These are phyloP conservation scores for Candida buenavistaensis DNA, from an alignment of 1,139 yeast genomes.

Conservation along the genomic window DNA sequence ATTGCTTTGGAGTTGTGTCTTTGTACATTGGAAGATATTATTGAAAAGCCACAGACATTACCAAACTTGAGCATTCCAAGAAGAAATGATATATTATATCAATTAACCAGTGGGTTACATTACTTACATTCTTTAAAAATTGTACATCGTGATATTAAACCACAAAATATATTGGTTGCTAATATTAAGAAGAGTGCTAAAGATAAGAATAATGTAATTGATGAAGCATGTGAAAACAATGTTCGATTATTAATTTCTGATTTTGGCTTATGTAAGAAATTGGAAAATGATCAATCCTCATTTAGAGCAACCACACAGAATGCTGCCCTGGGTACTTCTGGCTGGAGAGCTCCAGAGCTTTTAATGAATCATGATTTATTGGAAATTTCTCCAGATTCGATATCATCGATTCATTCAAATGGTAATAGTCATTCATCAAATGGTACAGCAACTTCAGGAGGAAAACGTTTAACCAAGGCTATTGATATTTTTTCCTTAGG, in stretches of 20 bases:
- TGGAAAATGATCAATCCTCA: constrained; percentile 90
- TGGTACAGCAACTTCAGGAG: constrained; percentile 17
- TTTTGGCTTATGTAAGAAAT: constrained; percentile 90
- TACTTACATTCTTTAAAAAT: constrained; percentile 89
- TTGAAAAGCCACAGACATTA: constrained; percentile 52
- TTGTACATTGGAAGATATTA: constrained; percentile 83
- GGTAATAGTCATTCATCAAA: constrained; percentile 6
- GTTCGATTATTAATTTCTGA: constrained; percentile 83
- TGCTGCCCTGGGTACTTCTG: constrained; percentile 91
- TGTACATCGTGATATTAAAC: constrained; percentile 94
- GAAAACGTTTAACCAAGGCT: constrained; percentile 78
- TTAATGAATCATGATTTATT: constrained; percentile 46
- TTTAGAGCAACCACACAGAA: constrained; percentile 90
- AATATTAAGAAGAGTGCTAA: constrained; percentile 39
- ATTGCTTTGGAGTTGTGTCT: constrained; percentile 92
- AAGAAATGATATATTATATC: constrained; percentile 59
- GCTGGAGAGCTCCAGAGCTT: constrained; percentile 98
- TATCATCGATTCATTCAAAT: constrained; percentile 33
- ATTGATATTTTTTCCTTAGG: constrained; percentile 94
- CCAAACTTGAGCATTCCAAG: constrained; percentile 25
- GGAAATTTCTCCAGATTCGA: constrained; percentile 39
- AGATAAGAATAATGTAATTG: constrained; percentile 3
- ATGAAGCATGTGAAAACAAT: constrained; percentile 14
- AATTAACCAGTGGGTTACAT: constrained; percentile 81
- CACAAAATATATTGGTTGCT: constrained; percentile 90